Conservation (phyloP, 768 basidiomycete species). For the Boletus edulis region DNA sequence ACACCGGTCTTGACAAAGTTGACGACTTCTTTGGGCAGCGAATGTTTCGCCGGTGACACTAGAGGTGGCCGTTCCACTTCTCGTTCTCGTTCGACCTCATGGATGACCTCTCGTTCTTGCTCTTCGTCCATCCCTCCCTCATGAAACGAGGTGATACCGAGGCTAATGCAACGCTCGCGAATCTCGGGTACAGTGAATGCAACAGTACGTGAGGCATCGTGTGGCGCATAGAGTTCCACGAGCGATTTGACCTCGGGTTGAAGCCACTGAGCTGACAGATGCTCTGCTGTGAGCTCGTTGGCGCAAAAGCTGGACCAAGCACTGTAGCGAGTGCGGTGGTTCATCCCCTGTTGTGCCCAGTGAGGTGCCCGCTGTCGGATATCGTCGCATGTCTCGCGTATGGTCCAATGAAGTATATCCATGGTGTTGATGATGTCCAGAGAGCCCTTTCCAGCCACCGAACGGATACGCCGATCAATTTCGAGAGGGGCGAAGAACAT, state of each 20-base stretch:
- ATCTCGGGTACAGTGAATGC: constrained; percentile 15
- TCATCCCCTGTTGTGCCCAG: constrained; percentile 43
- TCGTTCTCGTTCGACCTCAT: constrained; percentile 40
- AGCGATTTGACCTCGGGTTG: constrained; percentile 39
- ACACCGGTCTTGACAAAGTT: constrained; percentile 25
- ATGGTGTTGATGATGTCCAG: constrained; percentile 9
- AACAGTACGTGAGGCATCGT: constrained; percentile 4
- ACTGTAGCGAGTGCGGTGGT: constrained; percentile 29
- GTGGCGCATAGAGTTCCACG: constrained; percentile 32
- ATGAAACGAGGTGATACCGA: constrained; percentile 27
- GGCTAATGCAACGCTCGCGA: constrained; percentile 19
- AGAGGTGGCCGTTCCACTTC: constrained; percentile 36
- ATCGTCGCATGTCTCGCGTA: constrained; percentile 41
- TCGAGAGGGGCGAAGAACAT: constrained; percentile 45
- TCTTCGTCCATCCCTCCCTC: constrained; percentile 40
- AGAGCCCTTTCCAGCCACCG: constrained; percentile 8
- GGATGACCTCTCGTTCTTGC: constrained; percentile 45
- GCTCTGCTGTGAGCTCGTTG: not conserved
- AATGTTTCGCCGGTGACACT: constrained; percentile 25
- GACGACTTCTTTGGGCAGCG: not conserved
- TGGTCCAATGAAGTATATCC: constrained; percentile 47
- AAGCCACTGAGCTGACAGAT: constrained; percentile 32
- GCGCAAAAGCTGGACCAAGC: constrained; percentile 18
- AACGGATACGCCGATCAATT: constrained; percentile 36
- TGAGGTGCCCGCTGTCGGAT: constrained; percentile 37